phyloP scores from a whole-genome alignment of 139 green algal species.

The Haematococcus lacustris region DNA sequence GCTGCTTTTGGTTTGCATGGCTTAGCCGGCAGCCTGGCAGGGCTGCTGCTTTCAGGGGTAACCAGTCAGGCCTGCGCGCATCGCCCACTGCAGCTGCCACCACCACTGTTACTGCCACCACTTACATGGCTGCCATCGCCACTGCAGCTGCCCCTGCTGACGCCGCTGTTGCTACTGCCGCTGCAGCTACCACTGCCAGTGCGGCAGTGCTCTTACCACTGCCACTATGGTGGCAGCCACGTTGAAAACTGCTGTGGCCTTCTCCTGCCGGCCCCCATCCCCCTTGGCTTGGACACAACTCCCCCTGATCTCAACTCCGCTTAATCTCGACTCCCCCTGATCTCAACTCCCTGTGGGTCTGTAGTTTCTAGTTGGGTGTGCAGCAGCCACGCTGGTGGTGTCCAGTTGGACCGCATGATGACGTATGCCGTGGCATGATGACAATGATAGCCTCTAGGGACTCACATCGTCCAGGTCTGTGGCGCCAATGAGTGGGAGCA shows the following conservation, averaged over 20 bases:
- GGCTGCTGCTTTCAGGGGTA: too few relatives aligned
- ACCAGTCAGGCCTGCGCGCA: too few relatives aligned
- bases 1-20: too few relatives aligned
- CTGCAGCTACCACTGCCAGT: not conserved
- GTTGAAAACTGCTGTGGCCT: not conserved
- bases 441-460: not conserved
- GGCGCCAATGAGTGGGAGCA: conserved; percentile 83
- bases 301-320: too few relatives aligned
- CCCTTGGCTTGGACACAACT: too few relatives aligned
- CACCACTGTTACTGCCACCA: not conserved
- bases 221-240: not conserved
- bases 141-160: not conserved
- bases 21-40: too few relatives aligned
- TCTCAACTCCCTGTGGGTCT: too few relatives aligned
- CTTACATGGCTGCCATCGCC: not conserved
- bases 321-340: too few relatives aligned
- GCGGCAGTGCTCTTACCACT: not conserved
- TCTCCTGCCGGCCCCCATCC: too few relatives aligned
- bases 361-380: not conserved
- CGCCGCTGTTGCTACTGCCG: not conserved
- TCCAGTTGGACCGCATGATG: not conserved
- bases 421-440: not conserved
- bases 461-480: conserved; percentile 80
- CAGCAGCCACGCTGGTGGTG: not conserved
- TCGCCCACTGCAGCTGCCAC: not conserved